phyloP scores from a whole-genome alignment of 345 rosid species.

The Citrus australasica region DNA sequence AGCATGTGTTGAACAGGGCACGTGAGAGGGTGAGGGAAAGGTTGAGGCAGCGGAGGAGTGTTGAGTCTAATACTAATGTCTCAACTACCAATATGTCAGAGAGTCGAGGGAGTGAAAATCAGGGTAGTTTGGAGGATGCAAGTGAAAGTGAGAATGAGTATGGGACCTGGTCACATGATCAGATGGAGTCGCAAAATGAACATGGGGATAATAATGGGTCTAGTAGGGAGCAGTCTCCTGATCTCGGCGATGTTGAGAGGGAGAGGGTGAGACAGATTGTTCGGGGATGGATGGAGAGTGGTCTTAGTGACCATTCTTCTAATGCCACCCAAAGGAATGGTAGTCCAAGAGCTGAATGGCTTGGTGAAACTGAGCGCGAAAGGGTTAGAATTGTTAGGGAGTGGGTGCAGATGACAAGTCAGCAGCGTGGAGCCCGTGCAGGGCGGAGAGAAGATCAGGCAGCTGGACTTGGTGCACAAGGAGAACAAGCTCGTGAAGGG shows the following conservation, averaged over 20 bases:
- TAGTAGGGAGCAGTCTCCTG: slow-evolving; percentile 93
- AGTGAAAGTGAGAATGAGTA: slow-evolving; percentile 90
- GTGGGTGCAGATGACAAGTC: slow-evolving; percentile 97
- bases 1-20: slow-evolving; percentile 80
- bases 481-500: slow-evolving; percentile 50
- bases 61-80: slow-evolving; percentile 46
- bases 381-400: slow-evolving; percentile 97
- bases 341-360: slow-evolving; percentile 83
- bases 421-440: slow-evolving; percentile 71
- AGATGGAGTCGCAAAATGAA: slow-evolving; percentile 46
- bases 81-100: slow-evolving; percentile 49
- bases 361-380: slow-evolving; percentile 96
- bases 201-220: slow-evolving; percentile 53
- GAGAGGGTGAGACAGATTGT: slow-evolving; percentile 95
- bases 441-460: slow-evolving; percentile 61
- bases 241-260: slow-evolving; percentile 90
- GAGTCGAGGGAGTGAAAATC: slow-evolving; percentile 66
- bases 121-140: slow-evolving; percentile 59
- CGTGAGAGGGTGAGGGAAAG: slow-evolving; percentile 80
- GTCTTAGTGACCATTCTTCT: slow-evolving; percentile 61
- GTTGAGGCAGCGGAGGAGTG: slow-evolving; percentile 69
- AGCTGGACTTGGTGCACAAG: slow-evolving; percentile 44
- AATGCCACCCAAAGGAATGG: slow-evolving; percentile 57
- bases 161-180: slow-evolving; percentile 71
- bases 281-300: slow-evolving; percentile 93